Evolutionary conservation across 768 basidiomycete species (phyloP).

Genomic region (Phanerochaete sordida): DNA sequence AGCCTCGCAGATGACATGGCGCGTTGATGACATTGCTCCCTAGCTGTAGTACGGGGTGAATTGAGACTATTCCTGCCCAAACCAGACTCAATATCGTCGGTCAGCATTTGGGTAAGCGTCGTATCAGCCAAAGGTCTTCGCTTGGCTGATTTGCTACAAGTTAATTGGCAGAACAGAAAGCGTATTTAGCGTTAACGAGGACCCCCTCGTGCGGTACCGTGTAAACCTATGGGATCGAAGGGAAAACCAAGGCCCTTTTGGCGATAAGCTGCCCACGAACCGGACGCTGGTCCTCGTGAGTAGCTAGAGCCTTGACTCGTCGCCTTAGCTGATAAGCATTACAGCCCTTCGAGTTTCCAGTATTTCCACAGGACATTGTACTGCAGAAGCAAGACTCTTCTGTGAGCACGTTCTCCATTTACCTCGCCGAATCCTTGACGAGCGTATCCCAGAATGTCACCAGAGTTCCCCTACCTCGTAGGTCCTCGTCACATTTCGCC

Average conservation of each 20-base stretch:
- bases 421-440: not conserved
- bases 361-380: not conserved
- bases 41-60: constrained; percentile 3
- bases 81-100: constrained; percentile 1
- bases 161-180: not conserved
- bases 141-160: not conserved
- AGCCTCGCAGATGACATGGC: not conserved
- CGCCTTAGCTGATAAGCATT: not conserved
- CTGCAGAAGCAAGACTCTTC: constrained; percentile 4
- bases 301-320: not conserved
- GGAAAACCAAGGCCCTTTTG: not conserved
- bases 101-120: constrained; percentile 6
- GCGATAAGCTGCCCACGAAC: not conserved
- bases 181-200: not conserved
- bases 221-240: not conserved
- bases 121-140: not conserved
- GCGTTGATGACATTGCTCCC: not conserved
- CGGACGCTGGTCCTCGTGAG: constrained; percentile 4
- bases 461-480: constrained; percentile 6
- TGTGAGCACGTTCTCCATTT: not conserved
- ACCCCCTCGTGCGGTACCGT: not conserved
- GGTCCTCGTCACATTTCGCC: not conserved
- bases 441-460: not conserved
- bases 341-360: constrained; percentile 6
- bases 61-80: constrained; percentile 1